Evolutionary conservation across 2,329 filamentous ascomycete species (phyloP).

Genomic region (Neophaeococcomyces aloes): DNA sequence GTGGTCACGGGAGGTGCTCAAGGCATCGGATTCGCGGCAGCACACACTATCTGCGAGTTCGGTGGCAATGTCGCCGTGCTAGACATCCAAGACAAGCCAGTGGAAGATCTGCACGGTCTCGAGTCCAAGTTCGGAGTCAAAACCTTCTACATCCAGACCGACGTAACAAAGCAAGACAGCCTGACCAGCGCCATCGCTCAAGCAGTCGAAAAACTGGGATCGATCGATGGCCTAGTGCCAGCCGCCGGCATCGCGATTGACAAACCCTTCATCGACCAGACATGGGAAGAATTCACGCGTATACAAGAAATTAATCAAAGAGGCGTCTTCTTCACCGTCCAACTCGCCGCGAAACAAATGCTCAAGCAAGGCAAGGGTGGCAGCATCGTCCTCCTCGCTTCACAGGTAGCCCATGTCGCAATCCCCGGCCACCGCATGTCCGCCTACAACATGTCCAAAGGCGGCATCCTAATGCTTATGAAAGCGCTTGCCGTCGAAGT

Average conservation of each 20-base stretch:
- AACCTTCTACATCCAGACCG: slow-evolving; percentile 3
- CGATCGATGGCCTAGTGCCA: slow-evolving; percentile 4
- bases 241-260: slow-evolving; percentile 31
- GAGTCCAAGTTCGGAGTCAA: slow-evolving; percentile 14
- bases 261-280: slow-evolving; percentile 36
- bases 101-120: slow-evolving; percentile 13
- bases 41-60: slow-evolving; percentile 15
- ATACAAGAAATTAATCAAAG: slow-evolving; percentile 35
- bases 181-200: slow-evolving; percentile 3
- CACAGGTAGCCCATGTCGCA: not conserved
- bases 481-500: slow-evolving; percentile 32
- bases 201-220: slow-evolving; percentile 1
- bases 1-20: slow-evolving; percentile 16
- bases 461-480: slow-evolving; percentile 32
- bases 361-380: slow-evolving; percentile 31
- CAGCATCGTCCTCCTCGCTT: slow-evolving; percentile 32
- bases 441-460: slow-evolving; percentile 37
- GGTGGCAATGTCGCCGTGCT: slow-evolving; percentile 16
- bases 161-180: slow-evolving; percentile 5
- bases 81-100: slow-evolving; percentile 12
- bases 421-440: slow-evolving; percentile 31
- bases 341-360: slow-evolving; percentile 33
- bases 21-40: slow-evolving; percentile 15
- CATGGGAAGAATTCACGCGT: slow-evolving; percentile 33
- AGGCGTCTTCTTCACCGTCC: slow-evolving; percentile 30